Base-by-base conservation (phyloP, 2,329 filamentous ascomycete species). In the Trichoderma atrobrunneum region DNA sequence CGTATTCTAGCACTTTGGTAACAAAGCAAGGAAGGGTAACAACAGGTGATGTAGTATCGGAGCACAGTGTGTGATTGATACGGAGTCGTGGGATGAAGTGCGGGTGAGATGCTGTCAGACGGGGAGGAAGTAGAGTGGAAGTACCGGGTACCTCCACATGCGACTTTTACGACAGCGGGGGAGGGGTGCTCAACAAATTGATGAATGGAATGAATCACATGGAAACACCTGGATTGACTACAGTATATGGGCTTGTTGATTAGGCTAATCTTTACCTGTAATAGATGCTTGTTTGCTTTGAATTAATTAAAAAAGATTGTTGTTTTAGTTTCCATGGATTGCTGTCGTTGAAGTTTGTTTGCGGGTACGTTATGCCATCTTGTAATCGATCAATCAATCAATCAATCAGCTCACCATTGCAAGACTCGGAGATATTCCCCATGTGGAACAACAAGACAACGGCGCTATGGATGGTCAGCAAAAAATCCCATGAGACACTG, bases 61-160 rank as follows among this genome's bases (percentile, higher is more conserved):
- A 61, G 56, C 26, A 60, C 57, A 34, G 21, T 26, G 60, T 39
- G 2, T 1, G 2, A 4, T 11, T 26, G 1, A 6, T 62, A 18
- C 60, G 34, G 32, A 39, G 21, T 10, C 21, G 8, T 36, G 7
- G 60, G 12, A 34, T 18, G 21, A 26, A 60, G 57, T 21, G 57
- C 57, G 57, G 56, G 60, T 62, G n/a, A 62, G 32, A 62, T 62
- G 16, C 60, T 39, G 60, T 62, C 60, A 62, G 60, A 62, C 60
- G 60, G 34, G 24, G 34, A 28, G 7, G 10, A 32, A 28, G 57
- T 34, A 39, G 32, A 62, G 32, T 34, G 5, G 8, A 39, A 18
- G 60, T 62, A 62, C 60, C 21, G 12, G 60, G 60, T 39, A 62
- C 60, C 60, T 62, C 21, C 60, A 39, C 60, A 39, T 39, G 60